Evolutionary conservation across 768 basidiomycete species (phyloP).

Genomic region (Amanita phalloides): DNA sequence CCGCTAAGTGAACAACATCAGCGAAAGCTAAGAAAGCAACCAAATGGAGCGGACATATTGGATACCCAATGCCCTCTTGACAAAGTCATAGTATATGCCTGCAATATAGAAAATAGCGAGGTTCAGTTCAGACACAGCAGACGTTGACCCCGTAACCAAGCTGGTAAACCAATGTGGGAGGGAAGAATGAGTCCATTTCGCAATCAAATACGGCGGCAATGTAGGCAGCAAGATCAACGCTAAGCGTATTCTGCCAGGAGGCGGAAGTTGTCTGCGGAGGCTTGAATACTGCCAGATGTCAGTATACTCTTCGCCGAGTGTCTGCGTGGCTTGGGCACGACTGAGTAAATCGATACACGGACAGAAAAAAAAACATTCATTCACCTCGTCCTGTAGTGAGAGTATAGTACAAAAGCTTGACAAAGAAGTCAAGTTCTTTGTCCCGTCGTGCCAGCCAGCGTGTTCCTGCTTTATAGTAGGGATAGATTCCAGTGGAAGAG

Average conservation of each 20-base stretch:
- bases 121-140: conserved; percentile 58
- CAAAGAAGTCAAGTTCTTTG: conserved; percentile 62
- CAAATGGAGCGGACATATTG: conserved; percentile 40
- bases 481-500: background rate
- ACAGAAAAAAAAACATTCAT: conserved; percentile 6
- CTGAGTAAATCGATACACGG: background rate
- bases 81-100: conserved; percentile 70
- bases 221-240: conserved; percentile 57
- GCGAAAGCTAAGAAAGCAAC: background rate
- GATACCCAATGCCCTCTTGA: conserved; percentile 56
- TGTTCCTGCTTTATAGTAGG: conserved; percentile 41
- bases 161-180: conserved; percentile 24
- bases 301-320: conserved; percentile 87
- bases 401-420: conserved; percentile 63
- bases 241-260: conserved; percentile 33
- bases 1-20: conserved; percentile 32
- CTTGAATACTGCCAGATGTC: conserved; percentile 68
- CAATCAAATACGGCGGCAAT: conserved; percentile 51
- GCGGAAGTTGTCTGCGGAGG: conserved; percentile 25
- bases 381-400: conserved; percentile 68
- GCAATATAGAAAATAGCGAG: conserved; percentile 72
- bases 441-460: conserved; percentile 75
- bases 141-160: conserved; percentile 30
- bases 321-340: conserved; percentile 55
- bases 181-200: conserved; percentile 30